Conservation (phyloP, 768 basidiomycete species). For the Boletus vermiculosoides region DNA sequence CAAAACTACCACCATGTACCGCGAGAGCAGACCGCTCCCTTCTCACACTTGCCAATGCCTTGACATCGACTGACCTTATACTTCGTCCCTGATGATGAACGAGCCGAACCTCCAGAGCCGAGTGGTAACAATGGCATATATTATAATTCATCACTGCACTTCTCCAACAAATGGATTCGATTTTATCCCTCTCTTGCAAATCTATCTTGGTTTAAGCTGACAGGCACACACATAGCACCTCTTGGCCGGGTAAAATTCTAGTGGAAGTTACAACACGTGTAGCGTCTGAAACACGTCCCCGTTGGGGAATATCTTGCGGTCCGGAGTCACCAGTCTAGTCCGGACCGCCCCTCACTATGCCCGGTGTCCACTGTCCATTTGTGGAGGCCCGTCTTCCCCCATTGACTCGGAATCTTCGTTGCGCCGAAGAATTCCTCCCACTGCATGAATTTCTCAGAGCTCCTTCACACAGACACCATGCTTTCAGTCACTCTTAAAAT, state of each 20-base stretch:
- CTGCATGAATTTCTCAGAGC: not conserved
- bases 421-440: not conserved
- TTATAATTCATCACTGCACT: not conserved
- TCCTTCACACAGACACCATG: slow-evolving; percentile 8
- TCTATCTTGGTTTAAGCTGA: not conserved
- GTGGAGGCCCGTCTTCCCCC: not conserved
- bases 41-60: not conserved
- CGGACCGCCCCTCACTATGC: not conserved
- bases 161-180: not conserved
- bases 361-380: not conserved
- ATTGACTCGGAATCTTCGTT: not conserved
- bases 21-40: not conserved
- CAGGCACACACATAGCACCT: too few species aligned
- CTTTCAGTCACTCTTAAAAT: slow-evolving; percentile 15
- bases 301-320: not conserved
- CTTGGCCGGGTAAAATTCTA: not conserved
- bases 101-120: not conserved
- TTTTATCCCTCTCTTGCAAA: not conserved
- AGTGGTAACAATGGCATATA: too few species aligned
- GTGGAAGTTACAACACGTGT: not conserved
- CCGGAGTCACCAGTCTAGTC: not conserved
- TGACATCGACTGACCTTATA: not conserved
- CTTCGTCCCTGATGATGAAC: not conserved
- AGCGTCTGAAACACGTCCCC: not conserved
- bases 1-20: not conserved